Evolutionary conservation across 352 stramenopile species (phyloP).

Genomic region (Phytophthora macrochlamydospora): DNA sequence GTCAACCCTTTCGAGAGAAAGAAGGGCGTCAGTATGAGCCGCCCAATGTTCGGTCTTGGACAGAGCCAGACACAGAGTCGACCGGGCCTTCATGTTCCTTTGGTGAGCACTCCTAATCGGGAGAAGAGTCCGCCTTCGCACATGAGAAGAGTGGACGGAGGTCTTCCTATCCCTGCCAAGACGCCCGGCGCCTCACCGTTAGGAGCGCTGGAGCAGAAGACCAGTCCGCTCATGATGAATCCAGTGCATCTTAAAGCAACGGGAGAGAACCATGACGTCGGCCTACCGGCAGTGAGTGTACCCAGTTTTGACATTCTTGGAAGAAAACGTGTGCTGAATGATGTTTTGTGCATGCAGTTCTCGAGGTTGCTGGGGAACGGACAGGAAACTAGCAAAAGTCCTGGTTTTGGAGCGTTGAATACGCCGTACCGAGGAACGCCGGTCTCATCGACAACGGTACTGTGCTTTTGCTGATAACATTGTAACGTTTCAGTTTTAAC

Average conservation of each 20-base stretch:
- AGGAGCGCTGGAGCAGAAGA: constrained; percentile 37
- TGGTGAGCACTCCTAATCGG: constrained; percentile 8
- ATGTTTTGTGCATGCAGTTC: constrained; percentile 18
- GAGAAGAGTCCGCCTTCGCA: constrained; percentile 22
- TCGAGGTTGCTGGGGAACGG: constrained; percentile 21
- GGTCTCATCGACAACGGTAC: constrained; percentile 19
- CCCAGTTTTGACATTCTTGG: background rate
- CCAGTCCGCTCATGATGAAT: constrained; percentile 29
- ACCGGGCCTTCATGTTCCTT: constrained; percentile 7
- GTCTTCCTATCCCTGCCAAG: constrained; percentile 1
- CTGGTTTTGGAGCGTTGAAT: constrained; percentile 17
- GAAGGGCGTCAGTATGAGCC: constrained; percentile 1
- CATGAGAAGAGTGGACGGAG: constrained; percentile 17
- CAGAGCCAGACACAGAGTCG: constrained; percentile 7
- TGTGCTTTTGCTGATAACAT: background rate
- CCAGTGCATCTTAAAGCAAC: constrained; percentile 23
- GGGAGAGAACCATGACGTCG: constrained; percentile 8
- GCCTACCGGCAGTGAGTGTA: constrained; percentile 37
- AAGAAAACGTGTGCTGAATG: background rate
- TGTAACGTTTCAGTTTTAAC: too few species aligned
- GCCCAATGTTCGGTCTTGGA: constrained; percentile 20
- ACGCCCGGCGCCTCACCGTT: constrained; percentile 6
- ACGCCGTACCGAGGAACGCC: constrained; percentile 25
- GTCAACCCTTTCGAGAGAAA: constrained; percentile 26
- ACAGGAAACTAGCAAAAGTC: constrained; percentile 21